phyloP scores from a whole-genome alignment of 108 stramenopile genomes.

The Aurantiochytrium sp. region DNA sequence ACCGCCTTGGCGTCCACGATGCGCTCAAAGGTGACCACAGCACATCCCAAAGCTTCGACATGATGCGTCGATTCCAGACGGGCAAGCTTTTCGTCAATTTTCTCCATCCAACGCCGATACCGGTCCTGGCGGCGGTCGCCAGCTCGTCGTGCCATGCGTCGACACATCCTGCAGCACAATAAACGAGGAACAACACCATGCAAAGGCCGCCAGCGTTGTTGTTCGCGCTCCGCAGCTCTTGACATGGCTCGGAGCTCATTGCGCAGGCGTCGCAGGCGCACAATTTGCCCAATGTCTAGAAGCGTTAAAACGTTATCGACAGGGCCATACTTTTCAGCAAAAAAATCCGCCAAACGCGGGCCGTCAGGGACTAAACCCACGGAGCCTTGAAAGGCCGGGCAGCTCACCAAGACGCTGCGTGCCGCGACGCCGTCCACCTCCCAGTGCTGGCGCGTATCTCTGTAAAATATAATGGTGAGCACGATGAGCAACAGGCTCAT shows the following conservation, averaged over 20 bases:
- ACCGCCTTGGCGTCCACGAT: not conserved
- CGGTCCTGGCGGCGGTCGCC: not conserved
- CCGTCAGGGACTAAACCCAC: not conserved
- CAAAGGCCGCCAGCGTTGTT: not conserved
- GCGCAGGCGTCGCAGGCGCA: not conserved
- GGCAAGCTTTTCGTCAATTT: not conserved
- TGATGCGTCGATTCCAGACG: not conserved
- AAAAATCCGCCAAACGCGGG: not conserved
- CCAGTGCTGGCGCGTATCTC: not conserved
- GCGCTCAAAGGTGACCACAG: not conserved
- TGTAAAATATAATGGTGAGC: not conserved
- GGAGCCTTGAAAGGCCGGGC: not conserved
- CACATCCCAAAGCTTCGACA: not conserved
- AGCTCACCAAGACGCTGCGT: not conserved
- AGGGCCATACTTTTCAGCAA: not conserved
- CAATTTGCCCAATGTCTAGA: not conserved
- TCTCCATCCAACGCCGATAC: not conserved
- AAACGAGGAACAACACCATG: not conserved
- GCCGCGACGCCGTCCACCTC: not conserved
- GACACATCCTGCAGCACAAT: not conserved
- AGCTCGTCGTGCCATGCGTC: not conserved
- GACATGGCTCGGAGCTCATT: not conserved
- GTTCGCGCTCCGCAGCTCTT: not conserved
- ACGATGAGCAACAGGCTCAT: not conserved
- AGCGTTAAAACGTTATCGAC: not conserved